Percentiles rank a stretch among this genome's conserved stretches.
Evolutionary conservation across 768 basidiomycete genomes (phyloP).

Genomic region (Mycena maculata): DNA sequence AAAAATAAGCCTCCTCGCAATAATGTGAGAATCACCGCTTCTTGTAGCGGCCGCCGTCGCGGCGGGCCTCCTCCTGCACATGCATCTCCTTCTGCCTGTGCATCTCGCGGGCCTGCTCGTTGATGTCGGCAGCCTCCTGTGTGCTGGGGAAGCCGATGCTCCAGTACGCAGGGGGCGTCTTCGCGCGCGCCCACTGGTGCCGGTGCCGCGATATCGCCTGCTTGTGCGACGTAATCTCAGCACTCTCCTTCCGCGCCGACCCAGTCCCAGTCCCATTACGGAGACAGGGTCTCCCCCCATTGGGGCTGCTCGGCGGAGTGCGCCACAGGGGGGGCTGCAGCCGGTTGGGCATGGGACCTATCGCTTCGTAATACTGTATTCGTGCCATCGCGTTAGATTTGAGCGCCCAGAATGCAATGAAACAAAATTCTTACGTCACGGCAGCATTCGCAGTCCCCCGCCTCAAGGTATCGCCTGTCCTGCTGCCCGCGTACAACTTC

Average conservation of each 20-base stretch:
- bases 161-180: slow-evolving; percentile 77
- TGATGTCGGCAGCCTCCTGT: slow-evolving; percentile 68
- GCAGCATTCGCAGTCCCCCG: slow-evolving; percentile 74
- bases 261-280: too few species aligned
- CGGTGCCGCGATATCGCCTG: slow-evolving; percentile 62
- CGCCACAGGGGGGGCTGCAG: slow-evolving; percentile 66
- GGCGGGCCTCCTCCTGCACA: slow-evolving; percentile 62
- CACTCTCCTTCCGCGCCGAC: slow-evolving; percentile 35
- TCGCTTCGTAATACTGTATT: slow-evolving; percentile 64
- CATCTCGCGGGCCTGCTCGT: slow-evolving; percentile 65
- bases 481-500: slow-evolving; percentile 66
- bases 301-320: slow-evolving; percentile 45
- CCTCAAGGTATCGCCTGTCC: slow-evolving; percentile 64
- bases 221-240: slow-evolving; percentile 52
- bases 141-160: slow-evolving; percentile 75
- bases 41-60: slow-evolving; percentile 39
- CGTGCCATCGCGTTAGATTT: background rate
- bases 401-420: background rate
- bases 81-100: slow-evolving; percentile 58
- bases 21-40: slow-evolving; percentile 10
- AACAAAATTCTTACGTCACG: slow-evolving; percentile 55
- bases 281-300: slow-evolving; percentile 11
- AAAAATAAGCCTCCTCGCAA: background rate
- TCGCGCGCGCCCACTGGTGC: slow-evolving; percentile 59
- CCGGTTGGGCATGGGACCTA: slow-evolving; percentile 62